Base-by-base conservation (phyloP, 2,329 filamentous ascomycete species). In the Podosphaera xanthii region DNA sequence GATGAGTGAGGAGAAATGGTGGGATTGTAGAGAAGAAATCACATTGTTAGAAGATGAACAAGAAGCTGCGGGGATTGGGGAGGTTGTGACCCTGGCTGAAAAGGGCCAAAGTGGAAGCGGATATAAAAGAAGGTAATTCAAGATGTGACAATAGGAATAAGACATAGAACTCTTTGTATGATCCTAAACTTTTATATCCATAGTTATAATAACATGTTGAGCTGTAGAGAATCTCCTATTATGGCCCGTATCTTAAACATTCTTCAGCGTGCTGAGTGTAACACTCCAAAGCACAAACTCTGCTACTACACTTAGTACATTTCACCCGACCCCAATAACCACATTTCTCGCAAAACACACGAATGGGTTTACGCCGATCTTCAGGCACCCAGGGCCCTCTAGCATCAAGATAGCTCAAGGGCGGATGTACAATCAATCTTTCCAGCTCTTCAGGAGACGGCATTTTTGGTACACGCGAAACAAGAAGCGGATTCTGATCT, bases 1-100 rank as follows among this genome's bases (percentile, higher is more conserved):
- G 68, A 77, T 88, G 63, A 90, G 90, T 48, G 92, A 98, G 71
- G 86, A 90, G 73, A 95, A 94, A 71, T 98, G 92, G 92, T 98
- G 92, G 92, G 92, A 96, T 75, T 89, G 85, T 69, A 80, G 92
- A 66, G 92, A 98, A 73, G 91, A 97, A 73, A 86, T 98, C 64
- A 85, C 83, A 59, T 85, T 82, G 5, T 72, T 97, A 67, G 92
- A 98, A 72, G 91, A 96, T 71, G 91, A 96, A 73, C 89, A 97
- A 74, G 91, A 96, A 71, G 90, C 77, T 53, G 76, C 74, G 60
- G 72, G 92, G 8, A 96, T 97, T 70, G 87, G 89, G 14, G 92
- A 97, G 73, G 87, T 97, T 50, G 87, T 97, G 59, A 92, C 84
- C 68, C 74, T 97, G 67, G 82, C 84, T 57, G 88, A 94, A 65